Evolutionary conservation across 1,139 yeast genomes (phyloP), one percentile per base, ranked within the genome.

Genomic region (Scheffersomyces stambukii): DNA sequence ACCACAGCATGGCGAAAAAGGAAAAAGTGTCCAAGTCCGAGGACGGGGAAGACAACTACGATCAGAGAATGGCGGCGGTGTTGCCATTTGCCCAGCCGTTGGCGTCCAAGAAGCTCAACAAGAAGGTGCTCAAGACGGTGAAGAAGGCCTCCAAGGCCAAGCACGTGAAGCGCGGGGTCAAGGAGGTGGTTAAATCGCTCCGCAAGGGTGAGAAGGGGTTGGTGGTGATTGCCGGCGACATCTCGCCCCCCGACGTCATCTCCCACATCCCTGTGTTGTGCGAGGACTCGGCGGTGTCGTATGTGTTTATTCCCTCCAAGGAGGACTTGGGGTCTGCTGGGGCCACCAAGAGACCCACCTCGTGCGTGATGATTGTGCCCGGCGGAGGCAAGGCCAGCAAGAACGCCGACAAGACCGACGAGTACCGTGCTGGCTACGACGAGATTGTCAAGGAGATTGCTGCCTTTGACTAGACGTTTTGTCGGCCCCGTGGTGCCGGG

Each of bases 261-360:
- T 88, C 96, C 24, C 99, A 93, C 57, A 75, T 93, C 36, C 99
- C 99, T 33, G 96, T 93, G 28, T 74, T 93, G 41, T 93, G 98
- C 65, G 98, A 93, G 66, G 98, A 93, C 59, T 67, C 75, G 42
- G 67, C 84, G 30, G 96, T 91, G 29, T 96, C 96, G 49, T 91
- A 69, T 54, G 75, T 91, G 29, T 91, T 91, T 61, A 78, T 91
- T 42, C 98, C 98, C 47, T 86, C 96, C 31, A 91, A 91, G 64
- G 97, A 91, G 67, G 98, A 91, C 54, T 75, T 93, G 45, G 99
- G 99, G 21, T 82, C 95, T 41, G 98, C 99, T 18, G 97, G 98
- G 53, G 95, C 96, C 39, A 91, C 98, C 38, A 91, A 91, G 70
- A 81, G 99, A 71, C 98, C 98, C 47, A 93, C 99, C 21, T 86